phyloP scores from a whole-genome alignment of 257 asterid genomes.

The Solanum peruvianum region DNA sequence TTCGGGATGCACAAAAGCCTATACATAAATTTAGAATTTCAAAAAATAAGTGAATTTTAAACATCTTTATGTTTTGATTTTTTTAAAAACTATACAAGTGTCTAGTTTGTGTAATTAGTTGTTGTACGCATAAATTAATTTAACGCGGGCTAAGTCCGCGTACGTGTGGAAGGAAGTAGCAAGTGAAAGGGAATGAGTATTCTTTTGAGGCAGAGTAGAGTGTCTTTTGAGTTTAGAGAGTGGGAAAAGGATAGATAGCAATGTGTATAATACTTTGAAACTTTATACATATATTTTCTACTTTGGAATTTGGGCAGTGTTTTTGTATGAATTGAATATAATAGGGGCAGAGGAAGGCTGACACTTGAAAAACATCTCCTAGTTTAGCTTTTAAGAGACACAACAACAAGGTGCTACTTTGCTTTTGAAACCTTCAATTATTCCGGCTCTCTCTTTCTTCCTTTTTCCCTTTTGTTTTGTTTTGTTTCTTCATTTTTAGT shows the following conservation, averaged over 20 bases:
- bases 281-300: neutral
- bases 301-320: constrained; percentile 30
- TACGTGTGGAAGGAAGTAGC: neutral
- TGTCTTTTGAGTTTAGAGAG: neutral
- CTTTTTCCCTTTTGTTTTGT: neutral
- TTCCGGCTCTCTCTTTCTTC: neutral
- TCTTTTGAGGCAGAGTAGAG: constrained; percentile 16
- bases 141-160: neutral
- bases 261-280: neutral
- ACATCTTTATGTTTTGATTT: neutral
- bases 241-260: constrained; percentile 1
- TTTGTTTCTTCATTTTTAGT: neutral
- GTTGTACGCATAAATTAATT: neutral
- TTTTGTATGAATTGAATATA: neutral
- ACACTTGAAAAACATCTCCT: constrained; percentile 18
- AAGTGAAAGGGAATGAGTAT: neutral
- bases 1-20: neutral
- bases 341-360: constrained; percentile 9
- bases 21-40: neutral
- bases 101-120: neutral
- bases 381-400: constrained; percentile 47
- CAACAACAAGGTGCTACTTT: constrained; percentile 25
- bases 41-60: neutral
- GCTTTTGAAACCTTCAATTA: neutral
- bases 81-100: neutral